Evolutionary conservation across 192 early-diverging fungal species (phyloP), one percentile per base, ranked within the genome.

Genomic region (Linnemannia exigua): DNA sequence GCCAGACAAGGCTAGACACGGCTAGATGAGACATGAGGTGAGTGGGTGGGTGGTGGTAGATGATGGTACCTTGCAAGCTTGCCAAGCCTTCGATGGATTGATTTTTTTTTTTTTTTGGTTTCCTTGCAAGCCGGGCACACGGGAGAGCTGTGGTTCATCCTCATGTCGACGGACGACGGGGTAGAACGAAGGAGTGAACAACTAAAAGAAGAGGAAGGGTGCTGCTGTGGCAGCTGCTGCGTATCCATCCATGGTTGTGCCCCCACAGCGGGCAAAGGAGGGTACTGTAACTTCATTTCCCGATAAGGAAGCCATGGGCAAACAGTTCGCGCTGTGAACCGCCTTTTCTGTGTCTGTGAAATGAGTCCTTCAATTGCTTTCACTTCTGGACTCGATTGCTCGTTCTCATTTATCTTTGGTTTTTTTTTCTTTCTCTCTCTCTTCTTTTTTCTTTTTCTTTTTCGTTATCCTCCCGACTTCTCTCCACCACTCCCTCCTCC

Each of bases 221-320:
- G 35, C 3, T 8, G 31, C 7, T 35, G 67, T 37, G n/a, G n/a
- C n/a, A n/a, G n/a, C n/a, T n/a, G n/a, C n/a, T n/a, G 41, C 41
- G 41, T 19, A 41, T 22, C 12, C 17, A 70, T 28, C 33, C 37
- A 69, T 41, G 25, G 58, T 61, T 61, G n/a, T 31, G 8, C 25
- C 25, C 25, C 25, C 58, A 20, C 58, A 8, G 25, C 58, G 67
- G 67, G 35, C 67, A 69, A 69, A 41, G 67, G 35, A n/a, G 70
- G 37, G n/a, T n/a, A n/a, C n/a, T n/a, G n/a, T n/a, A 3, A 17
- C 72, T 80, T 80, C 79, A 48, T 74, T 79, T 36, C 79, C 79
- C 37, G 63, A 80, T 38, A 80, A 66, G 79, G 79, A 73, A 80
- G 72, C 41, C 79, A 80, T 79, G 17, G 66, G 28, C 14, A 70